Conservation (phyloP, 2,329 filamentous ascomycete species). For the Paecilomyces sp. region DNA sequence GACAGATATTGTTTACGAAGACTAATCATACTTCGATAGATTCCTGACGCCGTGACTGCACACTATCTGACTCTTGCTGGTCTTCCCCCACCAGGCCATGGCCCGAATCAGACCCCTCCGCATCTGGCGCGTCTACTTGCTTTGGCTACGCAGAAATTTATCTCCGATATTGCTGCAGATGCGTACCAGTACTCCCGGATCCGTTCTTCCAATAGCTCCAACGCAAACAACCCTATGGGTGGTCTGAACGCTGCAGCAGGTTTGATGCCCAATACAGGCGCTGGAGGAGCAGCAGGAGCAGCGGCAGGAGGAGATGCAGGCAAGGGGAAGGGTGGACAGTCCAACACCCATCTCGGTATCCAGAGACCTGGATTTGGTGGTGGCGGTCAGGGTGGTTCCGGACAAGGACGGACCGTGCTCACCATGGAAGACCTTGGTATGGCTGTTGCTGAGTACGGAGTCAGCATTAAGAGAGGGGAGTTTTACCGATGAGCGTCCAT, state of each 20-base stretch:
- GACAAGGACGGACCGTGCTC: constrained; percentile 82
- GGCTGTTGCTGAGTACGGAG: constrained; percentile 95
- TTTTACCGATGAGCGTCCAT: constrained; percentile 66
- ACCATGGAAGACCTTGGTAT: constrained; percentile 99
- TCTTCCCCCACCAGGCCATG: constrained; percentile 77
- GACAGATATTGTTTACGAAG: background rate
- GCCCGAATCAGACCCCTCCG: constrained; percentile 68
- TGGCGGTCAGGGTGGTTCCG: constrained; percentile 75
- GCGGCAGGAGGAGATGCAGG: constrained; percentile 33
- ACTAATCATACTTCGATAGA: constrained; percentile 48
- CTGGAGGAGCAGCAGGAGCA: constrained; percentile 46
- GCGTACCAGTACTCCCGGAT: constrained; percentile 98
- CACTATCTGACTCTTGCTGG: constrained; percentile 97
- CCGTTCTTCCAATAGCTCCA: constrained; percentile 79
- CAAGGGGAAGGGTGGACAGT: constrained; percentile 42
- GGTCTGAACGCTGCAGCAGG: constrained; percentile 64
- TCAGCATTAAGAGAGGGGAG: constrained; percentile 95
- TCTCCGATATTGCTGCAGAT: constrained; percentile 93
- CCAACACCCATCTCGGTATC: constrained; percentile 57
- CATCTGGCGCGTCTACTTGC: constrained; percentile 89
- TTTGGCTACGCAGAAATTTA: constrained; percentile 97
- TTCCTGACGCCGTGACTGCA: constrained; percentile 93
- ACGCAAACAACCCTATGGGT: constrained; percentile 85
- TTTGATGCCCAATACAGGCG: constrained; percentile 46
- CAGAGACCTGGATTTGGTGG: constrained; percentile 77